Evolutionary conservation across 202 grass and related monocot species (phyloP), one percentile per base, ranked within the genome.

Genomic region (Setaria italica): DNA sequence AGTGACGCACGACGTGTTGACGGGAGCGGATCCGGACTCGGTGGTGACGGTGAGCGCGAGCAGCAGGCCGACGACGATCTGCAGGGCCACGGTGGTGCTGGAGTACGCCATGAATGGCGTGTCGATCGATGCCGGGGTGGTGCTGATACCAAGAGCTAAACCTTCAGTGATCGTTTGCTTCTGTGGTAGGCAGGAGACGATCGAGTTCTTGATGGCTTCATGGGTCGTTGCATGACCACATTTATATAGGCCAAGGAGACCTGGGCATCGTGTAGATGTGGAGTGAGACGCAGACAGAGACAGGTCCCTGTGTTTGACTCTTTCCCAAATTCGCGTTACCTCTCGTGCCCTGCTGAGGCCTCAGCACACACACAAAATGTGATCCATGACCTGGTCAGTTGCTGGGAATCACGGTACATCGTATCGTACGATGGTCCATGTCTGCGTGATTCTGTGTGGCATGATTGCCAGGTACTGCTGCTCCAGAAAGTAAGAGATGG

Each of bases 1-100:
- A 0, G 71, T 77, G 70, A 93, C 39, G 73, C 91, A 85, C 25
- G 79, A 86, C 66, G 65, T 90, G 88, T 90, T 90, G 30, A 83
- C 73, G 6, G 70, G 5, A 9, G 34, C 1, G 29, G 74, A 25
- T 25, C 25, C 32, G 17, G 15, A 2, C 19, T 20, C 64, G 16
- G 57, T 9, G 42, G 19, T 54, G 15, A 30, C 9, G 54, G 30
- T 20, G 1, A 89, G 55, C 7, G 37, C 78, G 3, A 88, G 48
- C 48, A 78, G 13, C 16, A 59, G 8, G 11, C 7, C 30, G 4
- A 51, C 30, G 17, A 72, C 25, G 25, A 25, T 25, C 45, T 45
- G 1, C 43, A 83, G 34, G 55, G 55, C 46, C 72, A 82, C 8
- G 37, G 59, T 62, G 47, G 21, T 47, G 3, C 82, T 63, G 21